Evolutionary conservation across 192 early-diverging fungal species (phyloP).

Genomic region (Backusella psychrophila): DNA sequence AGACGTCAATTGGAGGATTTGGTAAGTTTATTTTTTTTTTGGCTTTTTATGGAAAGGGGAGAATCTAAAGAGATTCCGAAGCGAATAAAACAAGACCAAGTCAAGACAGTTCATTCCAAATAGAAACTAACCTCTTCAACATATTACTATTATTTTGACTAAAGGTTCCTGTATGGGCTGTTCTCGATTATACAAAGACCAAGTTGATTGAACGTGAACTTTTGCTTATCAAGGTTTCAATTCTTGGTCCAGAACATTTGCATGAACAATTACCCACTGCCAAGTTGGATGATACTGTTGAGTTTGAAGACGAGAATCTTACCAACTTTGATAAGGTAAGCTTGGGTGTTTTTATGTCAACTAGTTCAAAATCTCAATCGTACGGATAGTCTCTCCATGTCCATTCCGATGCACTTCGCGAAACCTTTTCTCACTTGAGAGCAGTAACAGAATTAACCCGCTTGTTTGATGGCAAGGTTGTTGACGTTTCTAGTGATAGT

Average conservation of each 20-base stretch:
- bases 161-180: constrained; percentile 91
- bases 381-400: neutral
- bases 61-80: neutral
- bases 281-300: constrained; percentile 29
- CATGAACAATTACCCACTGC: constrained; percentile 49
- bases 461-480: constrained; percentile 83
- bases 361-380: neutral
- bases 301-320: constrained; percentile 28
- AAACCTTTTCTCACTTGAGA: constrained; percentile 64
- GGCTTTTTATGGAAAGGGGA: neutral
- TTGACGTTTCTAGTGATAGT: constrained; percentile 81
- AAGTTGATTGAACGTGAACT: constrained; percentile 91
- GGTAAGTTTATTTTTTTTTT: constrained; percentile 46
- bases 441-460: constrained; percentile 79
- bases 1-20: constrained; percentile 93
- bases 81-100: neutral
- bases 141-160: no score
- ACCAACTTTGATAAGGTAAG: constrained; percentile 18
- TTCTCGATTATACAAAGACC: constrained; percentile 92
- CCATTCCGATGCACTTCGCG: constrained; percentile 47
- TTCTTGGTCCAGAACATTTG: constrained; percentile 63
- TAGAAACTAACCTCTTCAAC: neutral
- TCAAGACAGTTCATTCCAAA: neutral
- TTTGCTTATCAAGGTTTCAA: constrained; percentile 90
- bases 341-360: neutral